These are phyloP conservation scores for Calonectria henricotiae DNA, from an alignment of 2,329 filamentous ascomycete genomes.

Conservation along the genomic window DNA sequence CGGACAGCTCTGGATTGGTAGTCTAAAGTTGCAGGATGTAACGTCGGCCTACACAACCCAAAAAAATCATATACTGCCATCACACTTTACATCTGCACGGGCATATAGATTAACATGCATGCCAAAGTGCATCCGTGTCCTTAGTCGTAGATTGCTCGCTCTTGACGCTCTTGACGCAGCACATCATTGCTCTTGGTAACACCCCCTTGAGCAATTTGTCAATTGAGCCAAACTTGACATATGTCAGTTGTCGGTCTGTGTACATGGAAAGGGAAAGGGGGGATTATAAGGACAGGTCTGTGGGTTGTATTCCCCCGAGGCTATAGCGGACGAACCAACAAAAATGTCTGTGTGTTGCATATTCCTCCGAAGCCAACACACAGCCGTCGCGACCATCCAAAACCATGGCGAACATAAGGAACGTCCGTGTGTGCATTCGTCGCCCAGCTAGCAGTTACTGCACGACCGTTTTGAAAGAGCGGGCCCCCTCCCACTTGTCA, in stretches of 20 bases:
- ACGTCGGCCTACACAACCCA: background rate
- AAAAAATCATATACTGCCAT: background rate
- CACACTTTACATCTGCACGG: constrained; percentile 18
- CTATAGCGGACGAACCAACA: background rate
- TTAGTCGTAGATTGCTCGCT: background rate
- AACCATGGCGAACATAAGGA: background rate
- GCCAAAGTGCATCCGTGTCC: background rate
- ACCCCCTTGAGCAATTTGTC: background rate
- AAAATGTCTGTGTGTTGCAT: constrained; percentile 21
- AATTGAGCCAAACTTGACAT: background rate
- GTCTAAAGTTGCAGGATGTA: constrained; percentile 14
- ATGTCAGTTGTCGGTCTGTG: background rate
- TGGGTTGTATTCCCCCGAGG: constrained; percentile 8
- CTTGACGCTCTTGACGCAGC: constrained; percentile 18
- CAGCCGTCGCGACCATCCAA: background rate
- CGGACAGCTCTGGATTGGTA: constrained; percentile 13
- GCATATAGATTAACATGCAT: constrained; percentile 5
- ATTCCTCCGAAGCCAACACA: constrained; percentile 3
- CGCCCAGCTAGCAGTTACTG: constrained; percentile 8
- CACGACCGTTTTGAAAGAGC: constrained; percentile 27
- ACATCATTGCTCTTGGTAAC: background rate
- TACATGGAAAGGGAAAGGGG: background rate
- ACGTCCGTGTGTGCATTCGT: constrained; percentile 14
- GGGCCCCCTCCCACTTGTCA: constrained; percentile 20
- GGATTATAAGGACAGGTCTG: background rate